Evolutionary conservation across 257 asterid genomes (phyloP).

Genomic region (Nicotiana noctiflora): DNA sequence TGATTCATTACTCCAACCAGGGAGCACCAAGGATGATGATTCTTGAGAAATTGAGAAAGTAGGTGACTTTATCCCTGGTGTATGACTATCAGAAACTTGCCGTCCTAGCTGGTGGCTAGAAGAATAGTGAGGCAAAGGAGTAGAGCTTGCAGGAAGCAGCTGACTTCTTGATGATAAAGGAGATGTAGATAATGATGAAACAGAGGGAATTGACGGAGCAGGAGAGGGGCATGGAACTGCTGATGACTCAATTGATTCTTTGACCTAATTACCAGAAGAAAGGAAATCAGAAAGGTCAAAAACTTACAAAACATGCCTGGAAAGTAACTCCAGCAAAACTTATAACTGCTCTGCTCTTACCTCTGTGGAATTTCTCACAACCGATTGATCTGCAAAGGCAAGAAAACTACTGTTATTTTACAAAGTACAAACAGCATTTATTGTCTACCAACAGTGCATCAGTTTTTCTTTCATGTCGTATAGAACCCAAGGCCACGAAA

Average conservation of each 20-base stretch:
- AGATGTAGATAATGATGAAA: constrained; percentile 58
- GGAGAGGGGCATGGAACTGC: constrained; percentile 60
- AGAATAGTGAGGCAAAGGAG: constrained; percentile 67
- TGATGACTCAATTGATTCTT: constrained; percentile 47
- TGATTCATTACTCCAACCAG: constrained; percentile 68
- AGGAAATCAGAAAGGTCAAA: neutral
- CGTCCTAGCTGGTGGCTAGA: constrained; percentile 56
- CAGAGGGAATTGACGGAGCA: constrained; percentile 59
- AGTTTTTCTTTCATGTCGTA: constrained; percentile 2
- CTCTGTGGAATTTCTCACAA: constrained; percentile 22
- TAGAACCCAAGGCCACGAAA: neutral
- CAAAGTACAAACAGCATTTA: neutral
- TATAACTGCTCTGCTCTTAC: constrained; percentile 10
- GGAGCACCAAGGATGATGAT: constrained; percentile 43
- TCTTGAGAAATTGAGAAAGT: constrained; percentile 75
- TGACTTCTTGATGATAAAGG: constrained; percentile 64
- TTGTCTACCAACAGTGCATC: neutral
- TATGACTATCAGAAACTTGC: constrained; percentile 67
- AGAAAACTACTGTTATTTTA: neutral
- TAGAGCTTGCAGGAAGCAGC: constrained; percentile 54
- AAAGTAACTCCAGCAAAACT: neutral
- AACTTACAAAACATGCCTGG: neutral
- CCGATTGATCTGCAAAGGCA: constrained; percentile 25
- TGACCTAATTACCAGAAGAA: constrained; percentile 32
- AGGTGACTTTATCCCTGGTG: constrained; percentile 61